Evolutionary conservation across 2,329 filamentous ascomycete species (phyloP).

Genomic region (Colletotrichum lini): DNA sequence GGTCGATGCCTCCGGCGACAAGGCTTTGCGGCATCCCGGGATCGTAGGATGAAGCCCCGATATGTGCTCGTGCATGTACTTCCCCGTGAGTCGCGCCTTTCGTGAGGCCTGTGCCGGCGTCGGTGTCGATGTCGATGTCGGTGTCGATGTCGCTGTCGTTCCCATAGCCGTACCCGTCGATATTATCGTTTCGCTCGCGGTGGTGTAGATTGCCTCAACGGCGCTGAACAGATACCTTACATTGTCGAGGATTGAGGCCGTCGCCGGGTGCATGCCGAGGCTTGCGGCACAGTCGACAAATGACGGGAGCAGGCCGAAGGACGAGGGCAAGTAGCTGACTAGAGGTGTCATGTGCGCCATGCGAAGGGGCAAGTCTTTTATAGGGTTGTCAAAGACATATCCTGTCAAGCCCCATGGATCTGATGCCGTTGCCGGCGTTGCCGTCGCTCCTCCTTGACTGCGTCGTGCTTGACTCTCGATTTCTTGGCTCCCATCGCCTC

Average conservation of each 20-base stretch:
- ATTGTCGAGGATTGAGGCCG: slow-evolving; percentile 66
- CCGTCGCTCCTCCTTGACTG: not conserved
- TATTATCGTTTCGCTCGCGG: slow-evolving; percentile 4
- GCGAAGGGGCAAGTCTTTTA: slow-evolving; percentile 56
- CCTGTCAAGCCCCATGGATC: slow-evolving; percentile 43
- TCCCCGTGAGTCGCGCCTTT: slow-evolving; percentile 20
- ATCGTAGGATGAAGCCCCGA: slow-evolving; percentile 23
- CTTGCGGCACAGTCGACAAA: slow-evolving; percentile 59
- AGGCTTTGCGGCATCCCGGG: slow-evolving; percentile 12
- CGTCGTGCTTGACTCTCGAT: not conserved
- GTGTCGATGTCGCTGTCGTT: not conserved
- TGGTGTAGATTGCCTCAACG: slow-evolving; percentile 47
- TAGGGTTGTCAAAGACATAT: slow-evolving; percentile 59
- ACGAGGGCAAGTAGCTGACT: slow-evolving; percentile 46
- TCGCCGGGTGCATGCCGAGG: slow-evolving; percentile 60
- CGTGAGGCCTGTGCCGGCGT: slow-evolving; percentile 20
- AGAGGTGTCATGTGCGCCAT: slow-evolving; percentile 62
- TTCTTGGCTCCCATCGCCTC: not conserved
- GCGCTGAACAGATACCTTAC: slow-evolving; percentile 63
- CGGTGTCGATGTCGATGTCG: not conserved
- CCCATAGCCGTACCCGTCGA: not conserved
- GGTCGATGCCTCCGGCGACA: slow-evolving; percentile 11
- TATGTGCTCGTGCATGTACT: slow-evolving; percentile 31
- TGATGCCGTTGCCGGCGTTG: not conserved
- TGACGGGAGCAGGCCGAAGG: slow-evolving; percentile 55